Percentiles rank a stretch among this genome's conserved stretches.
Conservation (phyloP, 805 yeast species). For the Teunomyces barrocoloradensis region DNA sequence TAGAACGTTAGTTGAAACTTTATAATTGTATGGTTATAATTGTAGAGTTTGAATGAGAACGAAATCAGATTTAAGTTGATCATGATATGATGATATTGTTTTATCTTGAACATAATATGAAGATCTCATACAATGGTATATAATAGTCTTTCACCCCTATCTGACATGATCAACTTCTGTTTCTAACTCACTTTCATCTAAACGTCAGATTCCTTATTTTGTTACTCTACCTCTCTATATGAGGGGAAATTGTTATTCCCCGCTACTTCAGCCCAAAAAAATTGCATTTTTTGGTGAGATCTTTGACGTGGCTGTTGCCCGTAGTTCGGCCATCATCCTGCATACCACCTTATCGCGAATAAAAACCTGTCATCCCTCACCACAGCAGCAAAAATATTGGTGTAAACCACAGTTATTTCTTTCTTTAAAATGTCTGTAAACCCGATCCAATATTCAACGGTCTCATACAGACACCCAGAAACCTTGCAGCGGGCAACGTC, state of each 20-base stretch:
- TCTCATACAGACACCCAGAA: conserved; percentile 7
- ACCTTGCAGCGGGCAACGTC: background rate
- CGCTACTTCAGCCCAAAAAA: background rate
- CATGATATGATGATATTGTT: conserved; percentile 9
- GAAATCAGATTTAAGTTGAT: background rate
- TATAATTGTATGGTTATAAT: background rate
- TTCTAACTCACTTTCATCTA: background rate
- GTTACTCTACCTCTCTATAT: background rate
- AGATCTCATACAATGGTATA: conserved; percentile 6
- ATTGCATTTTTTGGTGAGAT: background rate
- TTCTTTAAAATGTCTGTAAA: conserved; percentile 6
- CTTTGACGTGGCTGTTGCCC: background rate
- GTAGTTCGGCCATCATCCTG: background rate
- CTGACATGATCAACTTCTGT: conserved; percentile 44
- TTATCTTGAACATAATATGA: conserved; percentile 5
- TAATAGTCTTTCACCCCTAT: conserved; percentile 90
- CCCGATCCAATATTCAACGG: conserved; percentile 8
- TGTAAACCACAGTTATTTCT: conserved; percentile 3
- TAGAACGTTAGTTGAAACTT: background rate
- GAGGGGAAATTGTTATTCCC: background rate
- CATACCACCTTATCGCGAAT: conserved; percentile 6
- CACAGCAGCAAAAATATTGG: background rate
- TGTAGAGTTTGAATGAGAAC: background rate
- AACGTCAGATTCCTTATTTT: background rate
- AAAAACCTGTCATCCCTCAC: conserved; percentile 3